Conservation (phyloP, 1,284 basidiomycete species). For the Ceratobasidium sp. region DNA sequence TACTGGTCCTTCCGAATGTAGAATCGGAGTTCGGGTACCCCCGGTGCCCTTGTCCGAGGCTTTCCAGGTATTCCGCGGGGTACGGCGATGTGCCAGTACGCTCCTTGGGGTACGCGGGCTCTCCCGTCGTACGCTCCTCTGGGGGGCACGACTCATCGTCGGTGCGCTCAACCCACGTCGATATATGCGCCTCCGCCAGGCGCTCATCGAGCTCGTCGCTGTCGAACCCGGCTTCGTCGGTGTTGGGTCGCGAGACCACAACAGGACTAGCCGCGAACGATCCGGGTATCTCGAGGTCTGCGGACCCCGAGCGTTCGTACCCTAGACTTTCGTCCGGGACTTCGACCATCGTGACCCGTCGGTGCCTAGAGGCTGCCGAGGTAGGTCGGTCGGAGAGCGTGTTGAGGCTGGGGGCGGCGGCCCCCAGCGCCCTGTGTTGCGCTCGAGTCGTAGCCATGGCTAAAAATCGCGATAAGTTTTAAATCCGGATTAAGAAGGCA, state of each 20-base stretch:
- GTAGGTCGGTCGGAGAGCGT: not conserved
- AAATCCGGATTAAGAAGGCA: not conserved
- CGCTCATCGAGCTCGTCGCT: not conserved
- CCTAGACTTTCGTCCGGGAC: not conserved
- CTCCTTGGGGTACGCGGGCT: not conserved
- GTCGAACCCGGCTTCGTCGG: not conserved
- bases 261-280: conserved; percentile 2
- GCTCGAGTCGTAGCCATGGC: conserved; percentile 1
- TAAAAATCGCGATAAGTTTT: conserved; percentile 1
- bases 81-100: not conserved
- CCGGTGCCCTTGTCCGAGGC: not conserved
- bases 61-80: not conserved
- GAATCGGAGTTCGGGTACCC: no score
- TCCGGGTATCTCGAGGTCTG: not conserved
- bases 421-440: not conserved
- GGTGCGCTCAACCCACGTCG: not conserved
- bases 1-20: not conserved
- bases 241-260: not conserved
- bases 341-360: no score
- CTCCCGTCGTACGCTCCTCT: not conserved
- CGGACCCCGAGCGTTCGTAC: not conserved
- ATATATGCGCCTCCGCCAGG: not conserved
- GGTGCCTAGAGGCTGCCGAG: not conserved
- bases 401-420: conserved; percentile 14
- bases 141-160: conserved; percentile 17